Conservation (phyloP, 257 asterid species). For the Penstemon eatonii region DNA sequence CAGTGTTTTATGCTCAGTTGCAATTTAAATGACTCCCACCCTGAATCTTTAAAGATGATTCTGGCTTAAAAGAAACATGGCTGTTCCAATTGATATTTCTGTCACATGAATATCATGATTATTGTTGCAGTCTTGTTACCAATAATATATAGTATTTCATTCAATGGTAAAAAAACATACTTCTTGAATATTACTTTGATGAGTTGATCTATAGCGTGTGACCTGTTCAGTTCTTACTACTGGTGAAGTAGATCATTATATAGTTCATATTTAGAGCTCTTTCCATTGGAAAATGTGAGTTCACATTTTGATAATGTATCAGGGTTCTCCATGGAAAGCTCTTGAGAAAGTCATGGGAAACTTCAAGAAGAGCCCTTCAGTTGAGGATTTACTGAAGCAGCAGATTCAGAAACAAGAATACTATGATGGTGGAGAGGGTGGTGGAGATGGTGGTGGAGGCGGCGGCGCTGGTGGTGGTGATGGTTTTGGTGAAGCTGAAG, state of each 20-base stretch:
- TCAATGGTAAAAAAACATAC: neutral
- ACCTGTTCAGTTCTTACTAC: slow-evolving; percentile 2
- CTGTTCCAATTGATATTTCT: too few species aligned
- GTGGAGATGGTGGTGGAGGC: slow-evolving; percentile 52
- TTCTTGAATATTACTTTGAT: neutral
- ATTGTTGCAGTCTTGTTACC: too few species aligned
- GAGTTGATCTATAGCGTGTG: neutral
- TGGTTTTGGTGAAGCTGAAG: slow-evolving; percentile 52
- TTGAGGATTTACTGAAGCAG: slow-evolving; percentile 71
- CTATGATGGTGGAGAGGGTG: slow-evolving; percentile 56
- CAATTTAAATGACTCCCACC: neutral
- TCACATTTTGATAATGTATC: slow-evolving; percentile 26
- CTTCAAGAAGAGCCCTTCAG: slow-evolving; percentile 55
- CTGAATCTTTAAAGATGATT: neutral
- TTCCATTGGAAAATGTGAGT: neutral
- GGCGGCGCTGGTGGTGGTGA: slow-evolving; percentile 43
- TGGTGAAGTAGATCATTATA: slow-evolving; percentile 4
- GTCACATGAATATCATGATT: too few species aligned
- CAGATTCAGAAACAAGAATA: slow-evolving; percentile 75
- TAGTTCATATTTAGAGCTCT: neutral
- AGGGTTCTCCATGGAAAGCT: slow-evolving; percentile 71
- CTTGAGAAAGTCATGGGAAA: slow-evolving; percentile 58
- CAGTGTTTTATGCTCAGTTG: neutral
- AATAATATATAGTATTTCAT: neutral
- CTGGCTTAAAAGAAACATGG: too few species aligned